phyloP scores from a whole-genome alignment of 2,329 filamentous ascomycete genomes.

The Chaetothyriales sp. region DNA sequence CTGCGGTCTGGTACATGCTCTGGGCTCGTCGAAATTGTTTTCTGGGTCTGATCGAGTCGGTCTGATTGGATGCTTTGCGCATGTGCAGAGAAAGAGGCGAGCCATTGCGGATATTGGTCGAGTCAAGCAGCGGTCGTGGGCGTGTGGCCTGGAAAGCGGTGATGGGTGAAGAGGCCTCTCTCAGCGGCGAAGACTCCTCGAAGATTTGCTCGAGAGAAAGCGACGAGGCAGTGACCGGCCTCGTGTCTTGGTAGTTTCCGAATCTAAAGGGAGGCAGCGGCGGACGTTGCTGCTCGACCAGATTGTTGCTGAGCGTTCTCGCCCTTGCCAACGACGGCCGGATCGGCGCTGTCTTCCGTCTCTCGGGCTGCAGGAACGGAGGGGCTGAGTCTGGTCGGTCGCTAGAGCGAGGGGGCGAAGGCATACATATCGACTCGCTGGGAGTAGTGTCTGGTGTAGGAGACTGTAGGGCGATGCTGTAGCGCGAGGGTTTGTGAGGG shows the following conservation, averaged over 20 bases:
- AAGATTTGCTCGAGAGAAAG: slow-evolving; percentile 70
- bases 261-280: slow-evolving; percentile 61
- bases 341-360: slow-evolving; percentile 51
- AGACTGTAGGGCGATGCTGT: slow-evolving; percentile 53
- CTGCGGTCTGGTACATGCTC: slow-evolving; percentile 94
- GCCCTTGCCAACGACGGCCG: slow-evolving; percentile 60
- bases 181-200: slow-evolving; percentile 57
- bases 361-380: slow-evolving; percentile 17
- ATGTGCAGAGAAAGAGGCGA: slow-evolving; percentile 59
- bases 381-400: slow-evolving; percentile 11
- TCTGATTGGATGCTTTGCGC: slow-evolving; percentile 48
- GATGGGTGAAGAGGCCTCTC: slow-evolving; percentile 7
- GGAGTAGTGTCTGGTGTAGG: slow-evolving; percentile 48
- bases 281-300: slow-evolving; percentile 44
- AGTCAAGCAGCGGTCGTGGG: slow-evolving; percentile 20
- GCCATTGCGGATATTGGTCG: slow-evolving; percentile 47
- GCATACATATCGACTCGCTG: slow-evolving; percentile 26
- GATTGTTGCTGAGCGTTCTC: slow-evolving; percentile 59
- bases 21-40: slow-evolving; percentile 83
- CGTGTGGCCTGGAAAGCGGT: slow-evolving; percentile 9
- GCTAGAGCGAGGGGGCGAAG: slow-evolving; percentile 26
- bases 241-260: slow-evolving; percentile 32
- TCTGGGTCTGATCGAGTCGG: slow-evolving; percentile 57
- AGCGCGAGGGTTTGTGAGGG: slow-evolving; percentile 63
- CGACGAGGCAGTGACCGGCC: slow-evolving; percentile 40